Evolutionary conservation across 192 early-diverging fungal species (phyloP).

Genomic region (Thamnidium elegans): DNA sequence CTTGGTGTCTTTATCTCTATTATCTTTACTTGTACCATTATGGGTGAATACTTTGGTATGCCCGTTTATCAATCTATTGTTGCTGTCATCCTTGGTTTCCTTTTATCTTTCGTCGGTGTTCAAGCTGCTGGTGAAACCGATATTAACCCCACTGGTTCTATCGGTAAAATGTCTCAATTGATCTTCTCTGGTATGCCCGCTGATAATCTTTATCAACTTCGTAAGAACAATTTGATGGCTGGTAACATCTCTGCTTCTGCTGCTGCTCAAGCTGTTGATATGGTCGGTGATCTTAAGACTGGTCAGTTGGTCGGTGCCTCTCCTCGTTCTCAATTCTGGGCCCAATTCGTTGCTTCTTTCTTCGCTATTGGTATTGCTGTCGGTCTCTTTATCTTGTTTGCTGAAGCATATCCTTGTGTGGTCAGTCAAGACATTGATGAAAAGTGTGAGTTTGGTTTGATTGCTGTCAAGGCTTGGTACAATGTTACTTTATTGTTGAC

Average conservation of each 20-base stretch:
- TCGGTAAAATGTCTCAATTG: constrained; percentile 66
- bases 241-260: constrained; percentile 59
- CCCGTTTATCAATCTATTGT: constrained; percentile 56
- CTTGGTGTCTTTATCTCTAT: constrained; percentile 48
- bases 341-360: constrained; percentile 59
- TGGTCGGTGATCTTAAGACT: constrained; percentile 73
- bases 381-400: constrained; percentile 58
- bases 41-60: constrained; percentile 55
- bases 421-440: constrained; percentile 14
- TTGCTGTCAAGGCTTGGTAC: constrained; percentile 35
- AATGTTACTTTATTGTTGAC: constrained; percentile 45
- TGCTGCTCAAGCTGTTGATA: constrained; percentile 61
- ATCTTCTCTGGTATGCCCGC: constrained; percentile 58
- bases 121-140: constrained; percentile 65
- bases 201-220: constrained; percentile 33
- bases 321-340: constrained; percentile 63
- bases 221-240: constrained; percentile 57
- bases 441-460: constrained; percentile 35
- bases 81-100: constrained; percentile 59
- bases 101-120: constrained; percentile 64
- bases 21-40: constrained; percentile 54
- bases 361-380: constrained; percentile 56
- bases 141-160: constrained; percentile 62
- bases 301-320: constrained; percentile 62
- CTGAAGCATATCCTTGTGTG: constrained; percentile 64